A percentile compares a stretch with the other conserved stretches of the same genome.
phyloP scores from a whole-genome alignment of 75 land plant genomes.

The Adiantum capillusveneris region DNA sequence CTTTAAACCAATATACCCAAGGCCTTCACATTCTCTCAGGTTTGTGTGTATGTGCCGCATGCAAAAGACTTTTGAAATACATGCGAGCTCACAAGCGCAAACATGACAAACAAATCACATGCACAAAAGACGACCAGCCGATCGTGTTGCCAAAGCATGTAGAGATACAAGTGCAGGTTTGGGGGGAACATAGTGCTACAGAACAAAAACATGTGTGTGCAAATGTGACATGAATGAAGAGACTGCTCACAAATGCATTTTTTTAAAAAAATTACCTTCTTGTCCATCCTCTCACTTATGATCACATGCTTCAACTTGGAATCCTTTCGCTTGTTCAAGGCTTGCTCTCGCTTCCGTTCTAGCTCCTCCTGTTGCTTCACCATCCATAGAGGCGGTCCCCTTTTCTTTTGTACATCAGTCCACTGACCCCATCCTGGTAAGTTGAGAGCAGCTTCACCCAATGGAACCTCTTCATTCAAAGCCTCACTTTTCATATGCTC shows the following conservation, averaged over 20 bases:
- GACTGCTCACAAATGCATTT: no score
- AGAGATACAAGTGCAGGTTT: no score
- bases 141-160: no score
- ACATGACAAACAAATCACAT: no score
- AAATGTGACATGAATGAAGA: neutral
- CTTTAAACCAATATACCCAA: no score
- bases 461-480: slow-evolving; percentile 68
- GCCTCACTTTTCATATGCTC: slow-evolving; percentile 49
- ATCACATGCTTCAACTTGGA: slow-evolving; percentile 77
- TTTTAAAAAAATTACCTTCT: slow-evolving; percentile 52
- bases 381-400: slow-evolving; percentile 72
- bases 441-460: slow-evolving; percentile 44
- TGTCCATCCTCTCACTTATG: slow-evolving; percentile 74
- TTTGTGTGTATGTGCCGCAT: no score
- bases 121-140: no score
- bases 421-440: slow-evolving; percentile 99
- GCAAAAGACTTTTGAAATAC: neutral
- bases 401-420: slow-evolving; percentile 69
- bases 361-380: slow-evolving; percentile 53
- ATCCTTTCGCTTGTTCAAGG: slow-evolving; percentile 66
- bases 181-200: neutral
- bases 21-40: no score
- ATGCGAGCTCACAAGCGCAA: neutral
- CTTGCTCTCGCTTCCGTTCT: slow-evolving; percentile 55
- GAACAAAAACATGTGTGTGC: neutral